phyloP scores from a whole-genome alignment of 768 basidiomycete genomes.

The Termitomyces sp. region DNA sequence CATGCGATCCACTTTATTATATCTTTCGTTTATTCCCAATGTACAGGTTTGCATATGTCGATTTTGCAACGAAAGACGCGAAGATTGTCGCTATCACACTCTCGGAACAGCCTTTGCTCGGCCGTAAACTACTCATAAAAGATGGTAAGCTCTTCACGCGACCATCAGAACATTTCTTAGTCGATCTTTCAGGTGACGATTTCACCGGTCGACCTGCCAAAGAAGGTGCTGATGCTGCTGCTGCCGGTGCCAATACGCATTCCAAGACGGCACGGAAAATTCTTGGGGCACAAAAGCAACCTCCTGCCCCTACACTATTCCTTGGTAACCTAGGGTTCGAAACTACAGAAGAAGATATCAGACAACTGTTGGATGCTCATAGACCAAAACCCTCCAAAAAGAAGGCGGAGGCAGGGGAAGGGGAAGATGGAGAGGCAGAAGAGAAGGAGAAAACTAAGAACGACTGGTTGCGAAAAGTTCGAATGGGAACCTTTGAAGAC shows the following conservation, averaged over 20 bases:
- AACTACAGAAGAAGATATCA: conserved; percentile 75
- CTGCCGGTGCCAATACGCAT: conserved; percentile 33
- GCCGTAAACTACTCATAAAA: conserved; percentile 90
- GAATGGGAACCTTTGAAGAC: conserved; percentile 96
- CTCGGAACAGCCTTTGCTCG: conserved; percentile 81
- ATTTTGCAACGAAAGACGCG: conserved; percentile 78
- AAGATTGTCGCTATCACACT: conserved; percentile 74
- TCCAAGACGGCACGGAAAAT: conserved; percentile 80
- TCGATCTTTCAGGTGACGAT: conserved; percentile 57
- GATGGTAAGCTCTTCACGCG: conserved; percentile 54
- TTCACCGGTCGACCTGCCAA: conserved; percentile 67
- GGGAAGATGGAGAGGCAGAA: conserved; percentile 24
- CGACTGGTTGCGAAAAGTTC: conserved; percentile 73
- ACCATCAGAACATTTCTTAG: conserved; percentile 7
- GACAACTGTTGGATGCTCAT: conserved; percentile 73
- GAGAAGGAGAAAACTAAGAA: conserved; percentile 33
- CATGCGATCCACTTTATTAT: not conserved
- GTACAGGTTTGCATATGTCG: conserved; percentile 91
- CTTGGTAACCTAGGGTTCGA: conserved; percentile 92
- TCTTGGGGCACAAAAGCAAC: conserved; percentile 75
- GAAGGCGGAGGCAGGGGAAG: conserved; percentile 31
- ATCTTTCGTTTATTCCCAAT: not conserved
- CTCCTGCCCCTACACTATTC: conserved; percentile 84
- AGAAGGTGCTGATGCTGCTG: conserved; percentile 33
- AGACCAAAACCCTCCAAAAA: conserved; percentile 32